phyloP scores from a whole-genome alignment of 2,329 filamentous ascomycete genomes.

The Ceratocystis lukuohia region DNA sequence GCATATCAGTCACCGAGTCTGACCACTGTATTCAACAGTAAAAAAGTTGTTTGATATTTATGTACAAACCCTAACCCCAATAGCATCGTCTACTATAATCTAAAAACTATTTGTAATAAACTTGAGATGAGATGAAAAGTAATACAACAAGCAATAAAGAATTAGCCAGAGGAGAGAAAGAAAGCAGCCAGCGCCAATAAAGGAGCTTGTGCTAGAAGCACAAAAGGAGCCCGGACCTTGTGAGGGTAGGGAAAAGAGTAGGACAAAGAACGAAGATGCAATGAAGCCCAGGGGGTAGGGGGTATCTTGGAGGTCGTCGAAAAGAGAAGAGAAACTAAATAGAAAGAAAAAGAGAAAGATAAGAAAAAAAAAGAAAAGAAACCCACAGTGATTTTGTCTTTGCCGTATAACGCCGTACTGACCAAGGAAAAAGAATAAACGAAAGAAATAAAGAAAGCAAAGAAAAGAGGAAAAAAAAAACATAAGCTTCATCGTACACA shows the following conservation, averaged over 20 bases:
- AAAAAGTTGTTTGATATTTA: not conserved
- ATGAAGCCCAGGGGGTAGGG: slow-evolving; percentile 3
- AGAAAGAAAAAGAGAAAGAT: not conserved
- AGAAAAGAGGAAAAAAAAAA: not conserved
- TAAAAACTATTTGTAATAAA: not conserved
- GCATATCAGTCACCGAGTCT: not conserved
- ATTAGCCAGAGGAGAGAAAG: not conserved
- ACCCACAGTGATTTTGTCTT: slow-evolving; percentile 3
- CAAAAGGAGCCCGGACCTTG: not conserved
- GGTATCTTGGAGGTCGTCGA: slow-evolving; percentile 7
- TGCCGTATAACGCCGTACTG: not conserved
- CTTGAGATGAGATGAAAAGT: not conserved
- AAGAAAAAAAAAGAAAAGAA: slow-evolving; percentile 11
- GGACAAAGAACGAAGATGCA: slow-evolving; percentile 4
- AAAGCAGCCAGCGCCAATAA: not conserved
- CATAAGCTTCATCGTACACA: not conserved
- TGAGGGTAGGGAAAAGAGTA: not conserved
- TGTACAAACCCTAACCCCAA: slow-evolving; percentile 1
- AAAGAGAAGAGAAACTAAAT: not conserved
- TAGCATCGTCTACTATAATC: not conserved
- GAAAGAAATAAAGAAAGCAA: not conserved
- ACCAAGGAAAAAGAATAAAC: slow-evolving; percentile 8
- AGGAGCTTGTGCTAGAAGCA: not conserved
- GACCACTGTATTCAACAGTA: not conserved
- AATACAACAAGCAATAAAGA: not conserved